These are phyloP conservation scores for Aspergillus pseudoglaucus DNA, from an alignment of 2,329 filamentous ascomycete genomes.

Conservation along the genomic window DNA sequence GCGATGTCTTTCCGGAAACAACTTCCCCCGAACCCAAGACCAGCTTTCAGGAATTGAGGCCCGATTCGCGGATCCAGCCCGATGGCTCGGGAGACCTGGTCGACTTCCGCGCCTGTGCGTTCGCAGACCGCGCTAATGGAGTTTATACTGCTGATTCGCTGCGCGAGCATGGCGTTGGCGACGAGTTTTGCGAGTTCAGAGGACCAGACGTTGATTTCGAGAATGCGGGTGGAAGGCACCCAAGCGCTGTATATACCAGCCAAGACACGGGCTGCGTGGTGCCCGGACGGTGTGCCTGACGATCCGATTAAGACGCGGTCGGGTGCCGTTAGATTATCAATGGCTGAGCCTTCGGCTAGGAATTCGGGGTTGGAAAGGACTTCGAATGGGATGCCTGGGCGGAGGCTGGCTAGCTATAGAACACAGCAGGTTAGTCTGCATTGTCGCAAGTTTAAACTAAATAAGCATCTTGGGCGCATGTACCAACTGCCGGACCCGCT, in stretches of 20 bases:
- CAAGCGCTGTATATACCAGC: conserved; percentile 63
- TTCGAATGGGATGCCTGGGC: conserved; percentile 62
- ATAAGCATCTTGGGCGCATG: conserved; percentile 15
- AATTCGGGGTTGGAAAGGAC: conserved; percentile 79
- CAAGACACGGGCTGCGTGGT: conserved; percentile 57
- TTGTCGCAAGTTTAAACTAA: conserved; percentile 1
- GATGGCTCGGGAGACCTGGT: conserved; percentile 61
- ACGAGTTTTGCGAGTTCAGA: conserved; percentile 74
- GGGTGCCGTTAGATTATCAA: conserved; percentile 63
- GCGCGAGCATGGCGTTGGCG: conserved; percentile 73
- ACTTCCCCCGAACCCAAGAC: conserved; percentile 70
- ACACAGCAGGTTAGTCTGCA: background rate
- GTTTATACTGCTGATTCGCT: conserved; percentile 76
- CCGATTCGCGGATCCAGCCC: conserved; percentile 68
- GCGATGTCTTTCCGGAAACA: conserved; percentile 79
- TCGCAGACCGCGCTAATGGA: conserved; percentile 75
- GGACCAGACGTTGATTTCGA: conserved; percentile 69
- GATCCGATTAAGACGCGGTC: conserved; percentile 72
- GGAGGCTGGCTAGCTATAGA: conserved; percentile 29
- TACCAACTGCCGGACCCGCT: conserved; percentile 63
- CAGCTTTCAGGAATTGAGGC: conserved; percentile 64
- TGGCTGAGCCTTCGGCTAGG: conserved; percentile 68
- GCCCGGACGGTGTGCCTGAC: conserved; percentile 53
- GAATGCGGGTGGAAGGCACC: conserved; percentile 61
- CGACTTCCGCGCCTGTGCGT: conserved; percentile 66